Percentiles rank a stretch among this genome's conserved stretches.
Evolutionary conservation across 352 stramenopile genomes (phyloP).

Genomic region (Pythium guiyangense): DNA sequence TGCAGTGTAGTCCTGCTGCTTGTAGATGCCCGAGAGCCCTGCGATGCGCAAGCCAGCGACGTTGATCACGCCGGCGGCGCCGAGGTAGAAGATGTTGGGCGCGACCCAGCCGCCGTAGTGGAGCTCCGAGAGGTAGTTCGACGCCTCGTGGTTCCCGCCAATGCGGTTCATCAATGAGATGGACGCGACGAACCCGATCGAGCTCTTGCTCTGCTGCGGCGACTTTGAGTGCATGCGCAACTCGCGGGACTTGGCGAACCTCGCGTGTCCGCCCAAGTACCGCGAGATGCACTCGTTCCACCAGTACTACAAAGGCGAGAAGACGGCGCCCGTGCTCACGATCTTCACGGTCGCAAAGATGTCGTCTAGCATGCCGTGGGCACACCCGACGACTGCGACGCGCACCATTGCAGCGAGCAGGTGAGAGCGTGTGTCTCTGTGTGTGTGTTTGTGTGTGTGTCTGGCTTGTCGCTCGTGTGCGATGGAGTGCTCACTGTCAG

Average conservation of each 20-base stretch:
- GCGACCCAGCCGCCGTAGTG: constrained; percentile 94
- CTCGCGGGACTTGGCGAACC: too few relatives aligned
- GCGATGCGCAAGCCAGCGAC: constrained; percentile 85
- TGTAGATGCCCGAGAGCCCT: constrained; percentile 93
- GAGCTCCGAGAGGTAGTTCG: constrained; percentile 90
- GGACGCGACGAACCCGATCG: constrained; percentile 86
- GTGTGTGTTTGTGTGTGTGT: too few relatives aligned
- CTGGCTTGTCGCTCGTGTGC: too few relatives aligned
- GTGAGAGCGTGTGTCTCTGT: too few relatives aligned
- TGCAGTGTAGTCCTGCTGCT: constrained; percentile 63
- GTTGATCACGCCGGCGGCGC: constrained; percentile 79
- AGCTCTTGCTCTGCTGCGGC: constrained; percentile 94
- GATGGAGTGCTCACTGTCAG: too few relatives aligned
- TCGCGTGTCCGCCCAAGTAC: too few relatives aligned
- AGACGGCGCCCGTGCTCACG: constrained; percentile 69
- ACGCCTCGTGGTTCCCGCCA: constrained; percentile 96
- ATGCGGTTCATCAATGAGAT: constrained; percentile 67
- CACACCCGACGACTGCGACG: constrained; percentile 97
- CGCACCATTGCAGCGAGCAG: too few relatives aligned
- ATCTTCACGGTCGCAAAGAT: too few relatives aligned
- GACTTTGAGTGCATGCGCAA: too few relatives aligned
- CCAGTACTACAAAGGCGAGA: constrained; percentile 97
- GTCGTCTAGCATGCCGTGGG: constrained; percentile 96
- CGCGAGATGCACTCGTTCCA: constrained; percentile 95
- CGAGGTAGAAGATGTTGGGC: constrained; percentile 96